Evolutionary conservation across 2,329 filamentous ascomycete species (phyloP).

Genomic region (Botrytis tulipae): DNA sequence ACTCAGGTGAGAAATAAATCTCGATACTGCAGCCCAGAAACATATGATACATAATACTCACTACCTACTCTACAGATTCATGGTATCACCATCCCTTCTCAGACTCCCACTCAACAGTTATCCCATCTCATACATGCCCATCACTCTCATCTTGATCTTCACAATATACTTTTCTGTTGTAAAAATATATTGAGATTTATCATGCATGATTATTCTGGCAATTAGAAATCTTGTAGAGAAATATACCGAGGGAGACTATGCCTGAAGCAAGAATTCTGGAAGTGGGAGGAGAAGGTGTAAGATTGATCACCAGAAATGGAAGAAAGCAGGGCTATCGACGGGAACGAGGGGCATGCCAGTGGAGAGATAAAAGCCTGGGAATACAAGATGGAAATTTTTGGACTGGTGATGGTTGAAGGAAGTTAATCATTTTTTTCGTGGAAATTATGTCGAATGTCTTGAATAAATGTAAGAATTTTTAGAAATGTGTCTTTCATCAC

Average conservation of each 20-base stretch:
- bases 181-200: background rate
- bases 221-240: rapidly evolving
- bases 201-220: background rate
- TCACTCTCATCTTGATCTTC: background rate
- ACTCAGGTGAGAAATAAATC: background rate
- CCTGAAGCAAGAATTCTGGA: background rate
- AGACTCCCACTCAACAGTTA: background rate
- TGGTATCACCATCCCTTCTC: background rate
- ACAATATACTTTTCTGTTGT: background rate
- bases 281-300: background rate
- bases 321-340: background rate
- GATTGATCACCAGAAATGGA: background rate
- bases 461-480: background rate
- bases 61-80: background rate
- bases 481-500: background rate
- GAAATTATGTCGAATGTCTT: background rate
- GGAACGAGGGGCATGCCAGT: background rate
- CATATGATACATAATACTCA: background rate
- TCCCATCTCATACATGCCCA: background rate
- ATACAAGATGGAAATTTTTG: background rate
- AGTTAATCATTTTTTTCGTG: background rate
- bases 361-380: background rate
- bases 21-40: background rate
- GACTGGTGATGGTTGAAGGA: background rate
- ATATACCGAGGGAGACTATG: background rate